Percentiles rank a stretch among this genome's conserved stretches.
These are phyloP conservation scores for Hyaloperonospora brassicae DNA, from an alignment of 352 stramenopile species.

Conservation along the genomic window DNA sequence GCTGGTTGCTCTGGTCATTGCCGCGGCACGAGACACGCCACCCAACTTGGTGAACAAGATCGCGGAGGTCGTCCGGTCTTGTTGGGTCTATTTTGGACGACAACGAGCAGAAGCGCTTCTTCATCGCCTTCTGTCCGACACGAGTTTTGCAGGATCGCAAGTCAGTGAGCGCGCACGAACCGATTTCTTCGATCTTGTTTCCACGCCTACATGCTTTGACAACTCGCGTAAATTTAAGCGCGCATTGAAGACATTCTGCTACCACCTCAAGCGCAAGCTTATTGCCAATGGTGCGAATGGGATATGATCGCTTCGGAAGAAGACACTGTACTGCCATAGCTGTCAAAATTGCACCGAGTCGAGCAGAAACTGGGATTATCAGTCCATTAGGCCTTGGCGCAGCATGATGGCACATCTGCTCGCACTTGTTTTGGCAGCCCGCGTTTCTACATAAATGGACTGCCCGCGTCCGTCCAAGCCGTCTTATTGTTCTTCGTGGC, in stretches of 20 bases:
- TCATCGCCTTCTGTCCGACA: constrained; percentile 45
- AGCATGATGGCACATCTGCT: neutral
- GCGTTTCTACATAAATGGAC: constrained; percentile 50
- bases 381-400: no score
- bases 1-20: constrained; percentile 60
- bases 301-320: constrained; percentile 13
- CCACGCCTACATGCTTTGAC: constrained; percentile 49
- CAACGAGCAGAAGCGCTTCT: constrained; percentile 60
- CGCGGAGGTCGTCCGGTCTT: constrained; percentile 62
- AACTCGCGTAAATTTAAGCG: constrained; percentile 78
- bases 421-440: neutral
- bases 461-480: constrained; percentile 58
- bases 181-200: constrained; percentile 58
- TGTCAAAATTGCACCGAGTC: constrained; percentile 1
- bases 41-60: constrained; percentile 56
- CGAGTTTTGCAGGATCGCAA: constrained; percentile 52
- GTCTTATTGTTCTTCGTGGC: constrained; percentile 49
- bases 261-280: constrained; percentile 65
- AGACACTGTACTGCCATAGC: neutral
- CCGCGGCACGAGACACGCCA: constrained; percentile 47
- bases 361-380: neutral
- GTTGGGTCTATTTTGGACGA: constrained; percentile 61
- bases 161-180: constrained; percentile 39
- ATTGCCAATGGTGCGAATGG: constrained; percentile 9
- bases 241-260: constrained; percentile 65